Conservation (phyloP, 225 moss, liverwort and hornwort species). For the Pleurozium schreberi region DNA sequence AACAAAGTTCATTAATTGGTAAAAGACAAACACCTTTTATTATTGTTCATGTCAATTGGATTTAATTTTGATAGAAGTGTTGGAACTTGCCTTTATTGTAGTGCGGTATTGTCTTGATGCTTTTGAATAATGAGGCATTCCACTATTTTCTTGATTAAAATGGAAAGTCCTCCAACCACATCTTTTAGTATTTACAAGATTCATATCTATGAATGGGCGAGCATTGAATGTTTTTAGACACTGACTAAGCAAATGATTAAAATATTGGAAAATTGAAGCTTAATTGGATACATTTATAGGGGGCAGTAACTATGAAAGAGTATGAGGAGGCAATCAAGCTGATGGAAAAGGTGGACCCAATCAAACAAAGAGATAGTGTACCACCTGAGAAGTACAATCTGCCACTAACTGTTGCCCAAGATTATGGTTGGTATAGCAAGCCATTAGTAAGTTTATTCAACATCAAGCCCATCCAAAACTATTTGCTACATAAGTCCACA, state of each 20-base stretch:
- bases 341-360: conserved; percentile 53
- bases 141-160: neutral
- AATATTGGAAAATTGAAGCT: neutral
- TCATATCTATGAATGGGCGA: accelerated
- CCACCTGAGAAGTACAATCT: conserved; percentile 65
- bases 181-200: accelerated
- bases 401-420: conserved; percentile 58
- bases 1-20: neutral
- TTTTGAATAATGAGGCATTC: neutral
- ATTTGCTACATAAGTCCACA: neutral
- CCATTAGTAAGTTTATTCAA: conserved; percentile 26
- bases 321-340: conserved; percentile 33
- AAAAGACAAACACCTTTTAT: neutral
- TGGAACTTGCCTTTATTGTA: neutral
- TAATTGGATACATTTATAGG: neutral
- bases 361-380: conserved; percentile 43
- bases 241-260: neutral
- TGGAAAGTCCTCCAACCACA: neutral
- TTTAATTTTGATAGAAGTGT: neutral
- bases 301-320: conserved; percentile 49
- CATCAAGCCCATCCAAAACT: neutral
- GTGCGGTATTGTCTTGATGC: no score
- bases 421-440: conserved; percentile 62
- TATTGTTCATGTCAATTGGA: neutral
- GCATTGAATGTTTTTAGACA: no score